Base-by-base conservation (phyloP, 495 filamentous ascomycete species). In the Aspergillus steynii region DNA sequence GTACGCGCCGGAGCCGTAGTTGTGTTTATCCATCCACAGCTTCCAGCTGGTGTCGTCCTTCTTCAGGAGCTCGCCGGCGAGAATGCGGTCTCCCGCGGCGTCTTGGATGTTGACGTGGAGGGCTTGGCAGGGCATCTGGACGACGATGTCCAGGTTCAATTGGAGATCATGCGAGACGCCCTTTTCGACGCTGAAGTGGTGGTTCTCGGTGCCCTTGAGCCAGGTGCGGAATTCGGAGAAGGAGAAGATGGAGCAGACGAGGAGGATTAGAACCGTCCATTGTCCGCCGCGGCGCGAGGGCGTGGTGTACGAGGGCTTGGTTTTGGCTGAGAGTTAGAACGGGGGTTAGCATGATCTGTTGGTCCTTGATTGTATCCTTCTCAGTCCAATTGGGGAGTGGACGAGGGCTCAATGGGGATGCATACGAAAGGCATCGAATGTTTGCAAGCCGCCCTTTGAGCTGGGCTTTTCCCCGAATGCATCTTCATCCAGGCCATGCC, bases 71-170 rank as follows among this genome's bases (percentile, higher is more conserved):
- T 90, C 80, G 12, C 86, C 91, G 1, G 95, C 95, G 5, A 96
- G 82, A 67, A 98, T 93, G 47, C 90, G 85, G 75, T 99, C 95
- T 31, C 95, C 91, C 0, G 90, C 85, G 14, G 93, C 96, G 74
- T 99, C 95, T 79, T 99, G 95, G 55, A 98, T 93, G 80, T 99
- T 99, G 75, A 99, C 80, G 76, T 96, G 91, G 25, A 99, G 82
- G 69, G 93, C 86, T 37, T 83, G 78, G 81, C 95, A 99, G 66
- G 81, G 77, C 95, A 99, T 99, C 34, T 85, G 81, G n/a, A 98
- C 77, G 1, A 97, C 91, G 32, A 96, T 85, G 78, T 99, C 95
- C 34, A 98, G 80, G 80, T 99, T 99, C 74, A 99, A 90, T 77
- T 97, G 91, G 61, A 99, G 84, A 45, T 84, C 77, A 74, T 93